Base-by-base conservation (phyloP, 2,329 filamentous ascomycete genomes). In the Colletotrichum sp. region DNA sequence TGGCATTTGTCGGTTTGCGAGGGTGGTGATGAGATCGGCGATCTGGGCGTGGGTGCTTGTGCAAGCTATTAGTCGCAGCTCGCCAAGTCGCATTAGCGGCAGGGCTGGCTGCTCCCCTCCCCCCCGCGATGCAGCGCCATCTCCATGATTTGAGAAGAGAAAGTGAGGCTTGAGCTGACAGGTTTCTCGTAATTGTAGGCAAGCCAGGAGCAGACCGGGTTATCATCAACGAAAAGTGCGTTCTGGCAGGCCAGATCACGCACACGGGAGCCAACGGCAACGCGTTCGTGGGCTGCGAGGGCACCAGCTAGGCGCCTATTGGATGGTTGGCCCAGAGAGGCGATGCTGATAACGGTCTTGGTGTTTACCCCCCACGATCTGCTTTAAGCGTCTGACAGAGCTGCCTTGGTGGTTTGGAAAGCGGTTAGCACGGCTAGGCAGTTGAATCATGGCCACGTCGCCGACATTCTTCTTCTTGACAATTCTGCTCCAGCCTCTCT, bases 251-350 rank as follows among this genome's bases (percentile, higher is more conserved):
- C 39, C 86, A 90, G 32, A 94, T 95, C 77, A 95, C 94, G 0
- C 93, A 95, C 80, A 93, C 91, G 15, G 93, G 93, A 21, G 93
- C 93, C n/a, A 91, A 88, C 68, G 92, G 92, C 52, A 92, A 94
- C 82, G 86, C 89, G 83, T 95, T 95, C 84, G 92, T 94, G 74
- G 90, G 87, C 28, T 95, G 93, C 84, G 80, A 80, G 26, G 55
- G 64, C 18, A 57, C 65, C 15, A 44, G 16, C 26, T 71, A 32
- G 49, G 66, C 21, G 36, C 18, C 55, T 16, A 55, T 44, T 8
- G 26, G n/a, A 12, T 59, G 49, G n/a, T 21, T 24, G 26, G 21
- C 24, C n/a, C 9, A 24, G 44, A 21, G 44, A 49, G 63, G 10
- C 21, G 39, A n/a, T 15, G 34, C 57, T 59, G 70, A 73, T 76